phyloP scores from a whole-genome alignment of 2,329 filamentous ascomycete species.

The Corinectria fuckeliana region DNA sequence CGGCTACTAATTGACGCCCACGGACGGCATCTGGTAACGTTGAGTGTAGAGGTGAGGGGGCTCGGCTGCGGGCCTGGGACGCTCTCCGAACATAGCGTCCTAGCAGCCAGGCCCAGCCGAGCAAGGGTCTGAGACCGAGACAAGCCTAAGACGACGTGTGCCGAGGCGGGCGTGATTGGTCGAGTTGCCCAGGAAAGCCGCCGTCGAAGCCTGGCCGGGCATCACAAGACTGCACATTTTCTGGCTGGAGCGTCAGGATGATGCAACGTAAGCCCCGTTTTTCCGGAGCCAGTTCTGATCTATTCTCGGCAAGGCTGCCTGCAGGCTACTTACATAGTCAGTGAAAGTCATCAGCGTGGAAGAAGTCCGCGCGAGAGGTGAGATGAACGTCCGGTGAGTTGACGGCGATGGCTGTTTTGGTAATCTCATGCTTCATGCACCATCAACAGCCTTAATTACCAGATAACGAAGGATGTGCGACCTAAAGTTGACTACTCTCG shows the following conservation, averaged over 20 bases:
- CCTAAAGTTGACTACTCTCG: no score
- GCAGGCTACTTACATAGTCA: no score
- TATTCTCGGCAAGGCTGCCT: slow-evolving; percentile 29
- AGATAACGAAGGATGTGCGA: no score
- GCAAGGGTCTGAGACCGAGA: slow-evolving; percentile 36
- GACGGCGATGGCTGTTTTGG: slow-evolving; percentile 8
- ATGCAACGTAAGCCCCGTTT: slow-evolving; percentile 36
- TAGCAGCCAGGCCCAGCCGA: slow-evolving; percentile 19
- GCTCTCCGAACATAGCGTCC: slow-evolving; percentile 17
- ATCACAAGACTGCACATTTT: slow-evolving; percentile 36
- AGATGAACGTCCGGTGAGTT: slow-evolving; percentile 5
- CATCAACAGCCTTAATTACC: no score
- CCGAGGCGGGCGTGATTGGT: slow-evolving; percentile 33
- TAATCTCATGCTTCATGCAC: no score
- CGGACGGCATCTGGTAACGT: slow-evolving; percentile 10
- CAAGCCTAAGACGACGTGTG: slow-evolving; percentile 29
- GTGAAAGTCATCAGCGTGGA: slow-evolving; percentile 1
- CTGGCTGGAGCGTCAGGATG: slow-evolving; percentile 34
- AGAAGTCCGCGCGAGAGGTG: not conserved
- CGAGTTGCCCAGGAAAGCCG: slow-evolving; percentile 22
- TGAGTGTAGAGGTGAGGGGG: no score
- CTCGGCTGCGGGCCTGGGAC: slow-evolving; percentile 12
- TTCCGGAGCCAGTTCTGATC: slow-evolving; percentile 34
- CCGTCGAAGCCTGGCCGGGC: slow-evolving; percentile 22
- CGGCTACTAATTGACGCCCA: slow-evolving; percentile 9